Evolutionary conservation across 208 protist species (phyloP), one percentile per base, ranked within the genome.

Genomic region (Angomonas deanei): DNA sequence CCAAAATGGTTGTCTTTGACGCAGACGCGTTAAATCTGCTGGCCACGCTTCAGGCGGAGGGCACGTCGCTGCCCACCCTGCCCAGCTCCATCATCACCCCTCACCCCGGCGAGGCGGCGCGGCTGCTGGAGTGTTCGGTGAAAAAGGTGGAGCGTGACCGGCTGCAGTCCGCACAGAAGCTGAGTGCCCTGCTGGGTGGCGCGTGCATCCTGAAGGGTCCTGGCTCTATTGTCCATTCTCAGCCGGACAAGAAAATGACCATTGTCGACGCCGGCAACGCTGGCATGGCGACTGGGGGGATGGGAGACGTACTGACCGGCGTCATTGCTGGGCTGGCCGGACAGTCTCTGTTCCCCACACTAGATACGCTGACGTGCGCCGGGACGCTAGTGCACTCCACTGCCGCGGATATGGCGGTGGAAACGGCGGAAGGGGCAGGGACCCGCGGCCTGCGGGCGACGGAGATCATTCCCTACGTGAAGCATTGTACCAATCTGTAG

Each of bases 201-300:
- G 70, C 73, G 21, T 82, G 76, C n/a, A 49, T 94, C 23, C 66
- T 94, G 26, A 94, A 94, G 47, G 88, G 88, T 0, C 78, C 88
- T 3, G 82, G 88, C 27, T 86, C 80, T 8, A 58, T 94, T 5
- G 74, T 94, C 15, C 70, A 68, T 61, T 3, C 28, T 21, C 57
- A 76, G 47, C 34, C 69, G 13, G 57, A 74, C 34, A 28, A 33
- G 28, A 42, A 42, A 15, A 74, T 57, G 47, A 74, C 83, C n/a
- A 74, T 91, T 5, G 61, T 88, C 5, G 83, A 94, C 56, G 88
- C 80, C 2, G 88, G 88, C 30, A 94, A 92, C 61, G 74, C 78
- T 1, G 88, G 84, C n/a, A 94, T 94, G 88, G 84, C 78, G 13
- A 81, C 71, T 15, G 88, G 88, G 33, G 88, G 88, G 32, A 88